These are phyloP conservation scores for Penicillium paneum DNA, from an alignment of 2,329 filamentous ascomycete genomes.

Conservation along the genomic window DNA sequence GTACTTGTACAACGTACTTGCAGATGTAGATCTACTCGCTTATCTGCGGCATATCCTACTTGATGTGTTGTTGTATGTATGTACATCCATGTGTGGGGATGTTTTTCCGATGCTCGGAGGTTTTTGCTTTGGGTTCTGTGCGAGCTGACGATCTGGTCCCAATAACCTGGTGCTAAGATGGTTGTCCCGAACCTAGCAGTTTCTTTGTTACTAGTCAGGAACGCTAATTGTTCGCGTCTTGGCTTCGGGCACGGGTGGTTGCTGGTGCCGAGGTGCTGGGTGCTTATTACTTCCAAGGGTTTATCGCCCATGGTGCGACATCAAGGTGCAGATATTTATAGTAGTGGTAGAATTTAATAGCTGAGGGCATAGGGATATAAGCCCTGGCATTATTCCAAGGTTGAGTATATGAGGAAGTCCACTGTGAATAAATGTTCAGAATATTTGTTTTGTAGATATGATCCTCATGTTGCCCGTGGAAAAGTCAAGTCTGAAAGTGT, in stretches of 20 bases:
- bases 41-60: neutral
- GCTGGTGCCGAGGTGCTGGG: neutral
- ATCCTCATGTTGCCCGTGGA: no score
- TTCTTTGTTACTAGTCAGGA: neutral
- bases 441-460: neutral
- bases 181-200: neutral
- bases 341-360: neutral
- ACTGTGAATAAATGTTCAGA: no score
- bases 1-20: neutral
- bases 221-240: neutral
- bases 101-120: constrained; percentile 8
- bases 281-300: neutral
- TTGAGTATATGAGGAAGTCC: neutral
- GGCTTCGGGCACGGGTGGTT: neutral
- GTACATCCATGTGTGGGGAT: neutral
- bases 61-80: neutral
- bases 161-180: neutral
- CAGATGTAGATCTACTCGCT: constrained; percentile 3
- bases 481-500: neutral
- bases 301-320: neutral
- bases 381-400: neutral
- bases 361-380: no score
- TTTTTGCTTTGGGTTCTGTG: constrained; percentile 2
- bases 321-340: neutral
- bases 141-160: neutral